Evolutionary conservation across 1,284 basidiomycete genomes (phyloP).

Genomic region (Meripilus lineatus): DNA sequence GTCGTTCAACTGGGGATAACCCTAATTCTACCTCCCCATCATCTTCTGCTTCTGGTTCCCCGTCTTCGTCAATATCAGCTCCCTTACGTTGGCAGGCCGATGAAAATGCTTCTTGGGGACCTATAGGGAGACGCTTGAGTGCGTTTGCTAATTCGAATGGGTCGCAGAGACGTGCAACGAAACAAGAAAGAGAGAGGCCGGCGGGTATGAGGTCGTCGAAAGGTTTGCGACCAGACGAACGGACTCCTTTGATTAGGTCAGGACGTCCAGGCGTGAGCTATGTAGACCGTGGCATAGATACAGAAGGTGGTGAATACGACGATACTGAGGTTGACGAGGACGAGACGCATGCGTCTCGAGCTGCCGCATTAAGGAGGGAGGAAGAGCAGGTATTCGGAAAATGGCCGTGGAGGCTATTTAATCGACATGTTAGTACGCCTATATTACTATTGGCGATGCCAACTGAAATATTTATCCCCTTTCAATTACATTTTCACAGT

Average conservation of each 20-base stretch:
- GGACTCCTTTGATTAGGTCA: constrained; percentile 26
- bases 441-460: background rate
- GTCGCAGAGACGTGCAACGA: constrained; percentile 20
- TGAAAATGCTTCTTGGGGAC: constrained; percentile 49
- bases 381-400: constrained; percentile 48
- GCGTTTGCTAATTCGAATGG: constrained; percentile 24
- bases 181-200: constrained; percentile 1
- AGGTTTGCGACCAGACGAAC: constrained; percentile 23
- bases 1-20: constrained; percentile 15
- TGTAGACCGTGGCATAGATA: constrained; percentile 14
- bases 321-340: constrained; percentile 13
- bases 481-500: constrained; percentile 36
- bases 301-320: constrained; percentile 7
- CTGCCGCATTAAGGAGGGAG: constrained; percentile 33
- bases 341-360: constrained; percentile 26
- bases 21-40: constrained; percentile 14
- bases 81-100: constrained; percentile 56
- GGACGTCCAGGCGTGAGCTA: constrained; percentile 11
- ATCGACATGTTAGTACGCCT: constrained; percentile 52
- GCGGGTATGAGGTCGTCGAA: background rate
- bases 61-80: constrained; percentile 69
- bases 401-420: constrained; percentile 64
- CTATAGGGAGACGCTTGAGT: constrained; percentile 53
- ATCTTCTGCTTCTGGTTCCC: constrained; percentile 53
- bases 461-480: constrained; percentile 6